Conservation (phyloP, 805 yeast genomes). For the Schwanniomyces polymorphus region DNA sequence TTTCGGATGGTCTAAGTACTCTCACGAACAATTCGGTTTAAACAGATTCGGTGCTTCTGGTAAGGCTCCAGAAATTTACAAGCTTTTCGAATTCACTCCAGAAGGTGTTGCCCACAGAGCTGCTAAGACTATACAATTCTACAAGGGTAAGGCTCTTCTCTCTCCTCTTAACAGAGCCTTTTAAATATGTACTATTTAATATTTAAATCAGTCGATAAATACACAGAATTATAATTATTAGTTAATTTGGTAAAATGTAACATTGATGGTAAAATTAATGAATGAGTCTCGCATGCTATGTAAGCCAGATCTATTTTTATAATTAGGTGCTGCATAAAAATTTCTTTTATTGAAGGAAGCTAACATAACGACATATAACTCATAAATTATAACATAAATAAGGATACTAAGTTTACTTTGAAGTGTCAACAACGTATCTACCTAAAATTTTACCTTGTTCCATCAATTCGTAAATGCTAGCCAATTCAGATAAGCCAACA, state of each 20-base stretch:
- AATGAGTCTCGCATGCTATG: not conserved
- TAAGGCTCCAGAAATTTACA: slow-evolving; percentile 78
- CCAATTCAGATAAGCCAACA: slow-evolving; percentile 72
- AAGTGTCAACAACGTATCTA: slow-evolving; percentile 82
- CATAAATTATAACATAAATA: not conserved
- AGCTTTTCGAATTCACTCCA: slow-evolving; percentile 85
- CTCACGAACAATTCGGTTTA: slow-evolving; percentile 95
- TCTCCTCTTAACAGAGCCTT: slow-evolving; percentile 85
- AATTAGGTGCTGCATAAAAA: not conserved
- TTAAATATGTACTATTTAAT: slow-evolving; percentile 24
- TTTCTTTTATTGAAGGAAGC: not conserved
- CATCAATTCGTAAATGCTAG: slow-evolving; percentile 73
- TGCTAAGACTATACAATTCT: slow-evolving; percentile 72
- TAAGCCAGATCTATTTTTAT: not conserved
- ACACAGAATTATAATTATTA: not conserved
- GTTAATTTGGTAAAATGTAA: not conserved
- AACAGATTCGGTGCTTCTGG: slow-evolving; percentile 97
- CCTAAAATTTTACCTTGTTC: slow-evolving; percentile 83
- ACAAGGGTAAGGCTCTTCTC: slow-evolving; percentile 68
- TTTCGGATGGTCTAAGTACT: slow-evolving; percentile 89
- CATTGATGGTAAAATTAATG: no score
- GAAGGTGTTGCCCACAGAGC: slow-evolving; percentile 92
- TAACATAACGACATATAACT: not conserved
- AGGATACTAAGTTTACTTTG: slow-evolving; percentile 39
- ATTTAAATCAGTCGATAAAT: not conserved